Base-by-base conservation (phyloP, 2,329 filamentous ascomycete species). In the Beauveria pseudobassiana region DNA sequence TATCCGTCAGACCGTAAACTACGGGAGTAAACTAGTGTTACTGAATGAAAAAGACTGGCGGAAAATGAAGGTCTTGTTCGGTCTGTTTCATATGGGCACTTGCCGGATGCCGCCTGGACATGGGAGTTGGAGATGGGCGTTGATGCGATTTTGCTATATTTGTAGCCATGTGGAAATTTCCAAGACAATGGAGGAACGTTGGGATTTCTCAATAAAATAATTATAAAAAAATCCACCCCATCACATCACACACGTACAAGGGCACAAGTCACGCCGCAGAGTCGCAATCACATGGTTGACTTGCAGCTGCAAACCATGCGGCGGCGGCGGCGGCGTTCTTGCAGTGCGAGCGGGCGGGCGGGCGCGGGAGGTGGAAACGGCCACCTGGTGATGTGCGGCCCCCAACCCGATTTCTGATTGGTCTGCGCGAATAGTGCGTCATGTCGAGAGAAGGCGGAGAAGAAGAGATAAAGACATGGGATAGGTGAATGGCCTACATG, bases 221-320 rank as follows among this genome's bases (percentile, higher is more conserved):
- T 24, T 24, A 12, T 34, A 34, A 34, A n/a, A 34, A 8, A 12
- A 3, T 24, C 3, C 30, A 34, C 30, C 30, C 30, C 30, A 12
- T 12, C 30, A 50, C 14, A 50, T 50, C 22, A 50, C 46, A 50
- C 24, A 50, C 12, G 24, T 24, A 49, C 18, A 5, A n/a, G 20
- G 46, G 22, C 46, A 49, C 46, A 30, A 30, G 42, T 30, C 53
- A 34, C 38, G 52, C 38, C 24, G 52, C 54, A 57, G 54, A 57
- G 43, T 48, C 43, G 54, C 54, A 48, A 55, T 55, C 24, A 55
- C 40, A 55, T 42, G 26, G 54, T 48, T 57, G 54, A 57, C 43
- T 20, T 43, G 54, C 54, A 57, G 54, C 51, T 54, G 51, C 51
- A 54, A 53, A 54, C 51, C 51, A 54, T 43, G 51, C 20, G 10